These are phyloP conservation scores for Hemisphaericaspora subhashii DNA, from an alignment of 1,139 yeast genomes.

Conservation along the genomic window DNA sequence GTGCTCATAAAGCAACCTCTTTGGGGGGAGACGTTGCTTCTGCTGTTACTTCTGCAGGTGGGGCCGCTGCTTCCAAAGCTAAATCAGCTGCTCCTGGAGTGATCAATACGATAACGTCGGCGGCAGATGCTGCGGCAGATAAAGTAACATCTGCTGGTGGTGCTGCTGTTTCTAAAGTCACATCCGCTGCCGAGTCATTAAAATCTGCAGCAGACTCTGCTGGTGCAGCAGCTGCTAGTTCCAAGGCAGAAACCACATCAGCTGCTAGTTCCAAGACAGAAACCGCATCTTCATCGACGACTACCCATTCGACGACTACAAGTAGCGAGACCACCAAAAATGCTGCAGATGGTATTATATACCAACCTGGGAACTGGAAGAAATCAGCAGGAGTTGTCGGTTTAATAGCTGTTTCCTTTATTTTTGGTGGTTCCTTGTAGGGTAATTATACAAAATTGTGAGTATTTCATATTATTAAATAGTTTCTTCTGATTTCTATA, in stretches of 20 bases:
- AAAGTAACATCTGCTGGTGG: conserved; percentile 14
- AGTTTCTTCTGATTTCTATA: no score
- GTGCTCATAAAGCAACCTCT: background rate
- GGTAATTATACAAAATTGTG: no score
- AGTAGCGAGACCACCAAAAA: background rate
- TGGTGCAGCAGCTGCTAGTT: no score
- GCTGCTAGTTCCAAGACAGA: conserved; percentile 13
- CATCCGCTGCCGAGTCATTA: conserved; percentile 15
- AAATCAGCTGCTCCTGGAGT: conserved; percentile 10
- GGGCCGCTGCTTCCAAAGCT: background rate
- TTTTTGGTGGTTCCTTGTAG: conserved; percentile 35
- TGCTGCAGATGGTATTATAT: background rate
- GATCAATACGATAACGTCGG: no score
- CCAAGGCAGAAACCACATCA: conserved; percentile 21
- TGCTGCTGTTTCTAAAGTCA: background rate
- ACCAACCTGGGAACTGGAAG: conserved; percentile 35
- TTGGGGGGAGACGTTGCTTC: conserved; percentile 3
- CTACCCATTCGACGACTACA: background rate
- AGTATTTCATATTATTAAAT: no score
- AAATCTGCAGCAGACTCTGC: conserved; percentile 9
- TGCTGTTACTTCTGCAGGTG: conserved; percentile 14
- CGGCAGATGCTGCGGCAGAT: conserved; percentile 7
- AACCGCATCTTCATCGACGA: background rate
- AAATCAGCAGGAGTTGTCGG: conserved; percentile 39
- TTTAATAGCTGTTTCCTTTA: conserved; percentile 38